These are phyloP conservation scores for Neckera pumila DNA, from an alignment of 225 moss, liverwort and hornwort genomes.

Conservation along the genomic window DNA sequence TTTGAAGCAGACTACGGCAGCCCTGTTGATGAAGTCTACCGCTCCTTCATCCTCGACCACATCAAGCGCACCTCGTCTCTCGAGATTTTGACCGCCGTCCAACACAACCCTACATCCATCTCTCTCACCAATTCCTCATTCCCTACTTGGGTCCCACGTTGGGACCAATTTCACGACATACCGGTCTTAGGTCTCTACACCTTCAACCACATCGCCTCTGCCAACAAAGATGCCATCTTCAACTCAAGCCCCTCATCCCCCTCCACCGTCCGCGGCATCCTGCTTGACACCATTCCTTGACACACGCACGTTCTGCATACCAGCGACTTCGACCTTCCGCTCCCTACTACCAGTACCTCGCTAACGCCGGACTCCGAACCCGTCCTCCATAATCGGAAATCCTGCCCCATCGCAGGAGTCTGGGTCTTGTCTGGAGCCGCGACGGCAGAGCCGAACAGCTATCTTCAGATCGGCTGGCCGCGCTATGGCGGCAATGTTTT, in stretches of 20 bases:
- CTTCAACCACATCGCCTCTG: neutral
- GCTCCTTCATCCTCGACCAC: neutral
- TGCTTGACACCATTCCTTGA: too few species aligned
- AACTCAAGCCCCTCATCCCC: neutral
- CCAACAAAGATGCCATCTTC: neutral
- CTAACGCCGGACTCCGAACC: too few species aligned
- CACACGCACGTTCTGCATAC: too few species aligned
- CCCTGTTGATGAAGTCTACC: neutral
- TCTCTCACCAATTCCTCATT: neutral
- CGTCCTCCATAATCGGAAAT: too few species aligned
- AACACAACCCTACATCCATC: neutral
- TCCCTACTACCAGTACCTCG: too few species aligned
- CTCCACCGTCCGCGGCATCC: too few species aligned
- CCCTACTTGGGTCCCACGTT: neutral
- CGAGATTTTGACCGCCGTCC: neutral
- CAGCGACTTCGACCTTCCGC: too few species aligned
- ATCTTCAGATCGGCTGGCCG: too few species aligned
- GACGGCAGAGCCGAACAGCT: too few species aligned
- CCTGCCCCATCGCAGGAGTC: too few species aligned
- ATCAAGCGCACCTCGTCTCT: neutral
- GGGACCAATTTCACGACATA: neutral
- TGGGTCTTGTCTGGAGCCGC: too few species aligned
- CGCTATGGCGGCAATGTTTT: too few species aligned
- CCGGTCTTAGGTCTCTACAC: neutral
- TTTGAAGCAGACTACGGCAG: neutral